These are phyloP conservation scores for Wickerhamomyces sp. DNA, from an alignment of 1,139 yeast species.

Conservation along the genomic window DNA sequence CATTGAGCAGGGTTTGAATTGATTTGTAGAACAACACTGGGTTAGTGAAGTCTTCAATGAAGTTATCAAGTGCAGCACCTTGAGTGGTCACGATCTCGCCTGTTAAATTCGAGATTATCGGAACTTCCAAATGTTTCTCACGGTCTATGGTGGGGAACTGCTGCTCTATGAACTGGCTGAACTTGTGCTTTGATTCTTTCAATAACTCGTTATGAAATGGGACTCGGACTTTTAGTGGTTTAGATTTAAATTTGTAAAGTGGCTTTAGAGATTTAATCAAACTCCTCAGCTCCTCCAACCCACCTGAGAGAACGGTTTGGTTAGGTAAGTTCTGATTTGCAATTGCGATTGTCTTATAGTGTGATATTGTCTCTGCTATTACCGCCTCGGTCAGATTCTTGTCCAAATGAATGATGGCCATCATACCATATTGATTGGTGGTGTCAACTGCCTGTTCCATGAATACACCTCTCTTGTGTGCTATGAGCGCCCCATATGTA, in stretches of 20 bases:
- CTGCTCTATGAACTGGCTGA: slow-evolving; percentile 22
- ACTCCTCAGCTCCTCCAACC: slow-evolving; percentile 18
- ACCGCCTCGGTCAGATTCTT: slow-evolving; percentile 20
- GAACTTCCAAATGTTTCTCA: slow-evolving; percentile 19
- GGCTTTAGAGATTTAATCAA: slow-evolving; percentile 20
- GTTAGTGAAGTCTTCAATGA: slow-evolving; percentile 35
- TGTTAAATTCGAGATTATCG: slow-evolving; percentile 35
- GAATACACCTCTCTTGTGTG: slow-evolving; percentile 37
- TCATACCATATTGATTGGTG: slow-evolving; percentile 33
- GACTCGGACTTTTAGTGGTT: slow-evolving; percentile 35
- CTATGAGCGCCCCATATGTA: slow-evolving; percentile 30
- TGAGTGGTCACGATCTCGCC: slow-evolving; percentile 26
- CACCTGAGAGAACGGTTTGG: slow-evolving; percentile 41
- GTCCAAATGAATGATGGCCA: slow-evolving; percentile 32
- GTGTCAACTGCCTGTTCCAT: slow-evolving; percentile 33
- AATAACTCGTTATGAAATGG: slow-evolving; percentile 44
- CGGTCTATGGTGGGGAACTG: slow-evolving; percentile 12
- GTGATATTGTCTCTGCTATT: slow-evolving; percentile 16
- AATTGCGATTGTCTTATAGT: slow-evolving; percentile 23
- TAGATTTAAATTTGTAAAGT: slow-evolving; percentile 23
- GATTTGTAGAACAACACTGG: slow-evolving; percentile 44
- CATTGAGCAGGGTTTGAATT: slow-evolving; percentile 21
- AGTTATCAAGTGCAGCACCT: slow-evolving; percentile 24
- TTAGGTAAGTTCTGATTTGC: slow-evolving; percentile 37
- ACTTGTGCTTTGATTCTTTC: slow-evolving; percentile 30